phyloP scores from a whole-genome alignment of 2,329 filamentous ascomycete species.

The Colletotrichum musicola region DNA sequence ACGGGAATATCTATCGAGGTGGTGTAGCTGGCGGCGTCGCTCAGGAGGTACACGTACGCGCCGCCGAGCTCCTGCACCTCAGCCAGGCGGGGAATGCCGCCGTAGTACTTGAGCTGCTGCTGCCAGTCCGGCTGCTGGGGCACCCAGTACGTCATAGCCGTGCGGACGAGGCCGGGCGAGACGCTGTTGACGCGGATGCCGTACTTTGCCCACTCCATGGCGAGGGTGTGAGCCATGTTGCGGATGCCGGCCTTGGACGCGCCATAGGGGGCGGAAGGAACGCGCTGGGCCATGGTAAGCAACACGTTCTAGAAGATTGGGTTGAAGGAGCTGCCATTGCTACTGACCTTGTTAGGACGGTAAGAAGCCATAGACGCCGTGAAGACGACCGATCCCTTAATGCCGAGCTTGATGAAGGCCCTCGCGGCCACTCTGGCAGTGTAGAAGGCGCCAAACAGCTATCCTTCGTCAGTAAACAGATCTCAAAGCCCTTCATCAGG shows the following conservation, averaged over 20 bases:
- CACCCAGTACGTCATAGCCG: slow-evolving; percentile 64
- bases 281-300: slow-evolving; percentile 46
- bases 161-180: slow-evolving; percentile 58
- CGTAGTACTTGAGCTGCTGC: slow-evolving; percentile 69
- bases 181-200: slow-evolving; percentile 61
- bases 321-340: too few relatives aligned
- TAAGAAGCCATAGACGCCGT: slow-evolving; percentile 63
- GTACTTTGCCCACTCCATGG: slow-evolving; percentile 62
- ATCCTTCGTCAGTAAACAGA: slow-evolving; percentile 48
- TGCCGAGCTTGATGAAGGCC: slow-evolving; percentile 52
- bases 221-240: slow-evolving; percentile 56
- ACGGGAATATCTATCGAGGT: slow-evolving; percentile 64
- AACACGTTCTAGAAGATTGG: too few relatives aligned
- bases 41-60: slow-evolving; percentile 69
- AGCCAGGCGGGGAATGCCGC: slow-evolving; percentile 64
- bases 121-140: slow-evolving; percentile 66
- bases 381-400: slow-evolving; percentile 56
- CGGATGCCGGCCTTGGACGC: slow-evolving; percentile 58
- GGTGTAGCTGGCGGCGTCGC: slow-evolving; percentile 64
- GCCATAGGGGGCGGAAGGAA: slow-evolving; percentile 63
- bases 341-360: slow-evolving; percentile 56
- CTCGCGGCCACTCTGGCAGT: slow-evolving; percentile 61
- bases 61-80: slow-evolving; percentile 62
- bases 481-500: accelerated
- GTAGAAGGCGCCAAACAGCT: slow-evolving; percentile 60